Evolutionary conservation across 2,329 filamentous ascomycete species (phyloP).

Genomic region (Cytospora piceicola): DNA sequence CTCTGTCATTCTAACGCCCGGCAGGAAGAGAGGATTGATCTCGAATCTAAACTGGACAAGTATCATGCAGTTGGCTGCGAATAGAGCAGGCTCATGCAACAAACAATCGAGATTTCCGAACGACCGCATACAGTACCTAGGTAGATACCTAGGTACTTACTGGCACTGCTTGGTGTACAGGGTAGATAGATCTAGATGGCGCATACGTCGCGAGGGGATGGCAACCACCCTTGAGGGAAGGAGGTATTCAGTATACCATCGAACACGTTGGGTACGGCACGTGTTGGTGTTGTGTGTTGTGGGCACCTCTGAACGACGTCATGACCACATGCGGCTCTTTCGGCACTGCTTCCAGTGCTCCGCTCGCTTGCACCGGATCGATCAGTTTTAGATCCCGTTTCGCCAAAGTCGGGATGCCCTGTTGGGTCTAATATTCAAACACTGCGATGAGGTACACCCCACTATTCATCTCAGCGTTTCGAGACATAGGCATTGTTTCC

Average conservation of each 20-base stretch:
- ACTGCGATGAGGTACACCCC: neutral
- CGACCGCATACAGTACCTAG: no score
- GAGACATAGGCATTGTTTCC: neutral
- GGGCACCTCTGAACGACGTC: slow-evolving; percentile 12
- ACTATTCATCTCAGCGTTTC: neutral
- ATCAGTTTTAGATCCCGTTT: slow-evolving; percentile 9
- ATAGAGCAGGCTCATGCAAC: neutral
- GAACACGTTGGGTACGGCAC: neutral
- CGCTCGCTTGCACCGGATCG: neutral
- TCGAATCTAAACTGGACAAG: no score
- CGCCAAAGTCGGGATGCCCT: slow-evolving; percentile 20
- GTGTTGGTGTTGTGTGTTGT: neutral
- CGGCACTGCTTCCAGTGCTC: slow-evolving; percentile 4
- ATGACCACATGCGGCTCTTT: slow-evolving; percentile 22
- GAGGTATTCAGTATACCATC: neutral
- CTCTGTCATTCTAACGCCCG: neutral
- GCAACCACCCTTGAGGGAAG: no score
- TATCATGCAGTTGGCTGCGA: neutral
- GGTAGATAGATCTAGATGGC: neutral
- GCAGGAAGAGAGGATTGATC: neutral
- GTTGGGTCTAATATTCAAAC: neutral
- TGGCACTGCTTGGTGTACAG: neutral
- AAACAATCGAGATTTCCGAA: neutral
- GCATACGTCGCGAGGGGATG: neutral
- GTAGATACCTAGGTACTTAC: no score